phyloP scores from a whole-genome alignment of 495 filamentous ascomycete genomes.

The Penicillium malachiteum region DNA sequence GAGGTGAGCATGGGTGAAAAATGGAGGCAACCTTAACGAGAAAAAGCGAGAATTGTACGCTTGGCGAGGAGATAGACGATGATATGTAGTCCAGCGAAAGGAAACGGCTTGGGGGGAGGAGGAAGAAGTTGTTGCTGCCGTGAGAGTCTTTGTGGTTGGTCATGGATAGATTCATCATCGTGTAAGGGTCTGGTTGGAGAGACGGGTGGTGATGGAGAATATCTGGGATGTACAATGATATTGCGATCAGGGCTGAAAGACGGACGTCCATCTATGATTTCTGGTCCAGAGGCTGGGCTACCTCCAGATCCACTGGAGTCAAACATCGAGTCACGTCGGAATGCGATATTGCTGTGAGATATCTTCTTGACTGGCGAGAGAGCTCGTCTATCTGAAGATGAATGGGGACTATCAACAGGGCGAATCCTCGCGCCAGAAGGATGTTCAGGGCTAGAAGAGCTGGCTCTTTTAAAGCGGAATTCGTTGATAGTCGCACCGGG shows the following conservation, averaged over 20 bases:
- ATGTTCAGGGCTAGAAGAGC: slow-evolving; percentile 47
- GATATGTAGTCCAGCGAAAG: slow-evolving; percentile 22
- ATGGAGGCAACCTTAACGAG: slow-evolving; percentile 55
- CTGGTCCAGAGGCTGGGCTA: slow-evolving; percentile 20
- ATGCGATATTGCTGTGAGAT: slow-evolving; percentile 20
- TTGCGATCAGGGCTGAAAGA: slow-evolving; percentile 35
- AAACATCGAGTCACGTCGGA: slow-evolving; percentile 34
- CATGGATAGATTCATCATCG: slow-evolving; percentile 27
- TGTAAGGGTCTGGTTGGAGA: slow-evolving; percentile 21
- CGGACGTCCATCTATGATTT: slow-evolving; percentile 19
- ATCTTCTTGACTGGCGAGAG: slow-evolving; percentile 33
- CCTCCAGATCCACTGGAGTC: slow-evolving; percentile 23
- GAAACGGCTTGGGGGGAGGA: slow-evolving; percentile 31
- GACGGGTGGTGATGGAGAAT: slow-evolving; percentile 22
- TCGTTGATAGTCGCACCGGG: slow-evolving; percentile 64
- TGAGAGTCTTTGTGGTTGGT: slow-evolving; percentile 19
- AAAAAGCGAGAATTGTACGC: slow-evolving; percentile 48
- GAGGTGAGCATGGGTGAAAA: slow-evolving; percentile 59
- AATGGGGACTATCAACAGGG: slow-evolving; percentile 49
- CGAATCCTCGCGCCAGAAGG: slow-evolving; percentile 59
- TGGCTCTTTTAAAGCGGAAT: slow-evolving; percentile 45
- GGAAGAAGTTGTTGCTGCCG: slow-evolving; percentile 60
- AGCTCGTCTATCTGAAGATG: slow-evolving; percentile 26
- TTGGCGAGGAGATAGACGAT: slow-evolving; percentile 26
- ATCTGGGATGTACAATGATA: slow-evolving; percentile 37